Conservation (phyloP, 345 rosid genomes). For the Boechera divaricarpa region DNA sequence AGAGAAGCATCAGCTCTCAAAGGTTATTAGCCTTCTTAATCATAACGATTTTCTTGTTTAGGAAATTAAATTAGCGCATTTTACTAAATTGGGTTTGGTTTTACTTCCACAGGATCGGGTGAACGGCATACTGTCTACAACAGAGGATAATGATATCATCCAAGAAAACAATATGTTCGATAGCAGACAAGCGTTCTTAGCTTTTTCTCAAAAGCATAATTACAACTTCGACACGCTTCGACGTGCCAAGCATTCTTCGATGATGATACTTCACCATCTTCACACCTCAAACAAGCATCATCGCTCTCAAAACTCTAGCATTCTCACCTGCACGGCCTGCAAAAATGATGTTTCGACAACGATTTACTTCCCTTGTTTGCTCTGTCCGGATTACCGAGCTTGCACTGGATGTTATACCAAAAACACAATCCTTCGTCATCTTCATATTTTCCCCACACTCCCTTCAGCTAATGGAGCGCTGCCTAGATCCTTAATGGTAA, state of each 20-base stretch:
- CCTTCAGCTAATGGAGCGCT: conserved; percentile 10
- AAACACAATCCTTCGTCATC: conserved; percentile 15
- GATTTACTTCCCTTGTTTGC: conserved; percentile 47
- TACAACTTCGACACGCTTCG: conserved; percentile 71
- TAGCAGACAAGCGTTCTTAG: conserved; percentile 59
- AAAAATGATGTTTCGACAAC: conserved; percentile 41
- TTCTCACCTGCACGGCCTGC: conserved; percentile 51
- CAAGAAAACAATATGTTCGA: conserved; percentile 54
- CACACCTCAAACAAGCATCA: conserved; percentile 37
- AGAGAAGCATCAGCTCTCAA: conserved; percentile 60
- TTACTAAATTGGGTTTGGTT: neutral
- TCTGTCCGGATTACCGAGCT: conserved; percentile 43
- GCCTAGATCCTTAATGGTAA: conserved; percentile 31
- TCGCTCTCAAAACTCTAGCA: conserved; percentile 6
- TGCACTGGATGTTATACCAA: conserved; percentile 54
- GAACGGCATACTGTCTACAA: conserved; percentile 50
- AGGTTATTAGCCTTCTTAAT: conserved; percentile 43
- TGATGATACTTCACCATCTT: conserved; percentile 76
- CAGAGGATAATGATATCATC: conserved; percentile 55
- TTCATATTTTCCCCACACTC: conserved; percentile 30
- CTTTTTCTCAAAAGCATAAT: conserved; percentile 57
- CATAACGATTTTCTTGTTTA: conserved; percentile 15
- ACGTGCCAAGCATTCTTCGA: conserved; percentile 75
- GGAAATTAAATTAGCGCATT: neutral
- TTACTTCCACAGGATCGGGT: conserved; percentile 50